A percentile compares a stretch with the other conserved stretches of the same genome.
These are phyloP conservation scores for Dissophora globulifera DNA, from an alignment of 192 early-diverging fungal species.

Conservation along the genomic window DNA sequence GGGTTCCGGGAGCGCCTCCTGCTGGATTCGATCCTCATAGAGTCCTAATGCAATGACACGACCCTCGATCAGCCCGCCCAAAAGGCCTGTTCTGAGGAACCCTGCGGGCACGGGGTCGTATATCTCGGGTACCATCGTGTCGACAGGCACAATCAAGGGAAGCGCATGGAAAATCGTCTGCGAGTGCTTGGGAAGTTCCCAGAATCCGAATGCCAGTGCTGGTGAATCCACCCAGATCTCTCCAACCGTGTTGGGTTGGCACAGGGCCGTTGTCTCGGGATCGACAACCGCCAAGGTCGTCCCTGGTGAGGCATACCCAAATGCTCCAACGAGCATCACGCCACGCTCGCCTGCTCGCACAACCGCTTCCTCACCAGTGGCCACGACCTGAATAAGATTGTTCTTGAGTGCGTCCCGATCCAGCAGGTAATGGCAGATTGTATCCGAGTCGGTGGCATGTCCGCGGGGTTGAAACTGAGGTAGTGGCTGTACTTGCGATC, in stretches of 20 bases:
- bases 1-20: background rate
- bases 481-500: background rate
- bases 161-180: constrained; percentile 75
- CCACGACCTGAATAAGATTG: constrained; percentile 66
- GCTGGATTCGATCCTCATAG: constrained; percentile 74
- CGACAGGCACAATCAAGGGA: constrained; percentile 57
- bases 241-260: constrained; percentile 72
- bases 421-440: constrained; percentile 55
- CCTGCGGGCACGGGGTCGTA: constrained; percentile 59
- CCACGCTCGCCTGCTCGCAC: constrained; percentile 17
- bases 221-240: constrained; percentile 85
- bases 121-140: constrained; percentile 50
- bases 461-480: background rate
- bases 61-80: constrained; percentile 75
- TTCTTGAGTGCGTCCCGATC: constrained; percentile 69
- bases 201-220: constrained; percentile 76
- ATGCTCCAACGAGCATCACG: constrained; percentile 50
- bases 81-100: constrained; percentile 79
- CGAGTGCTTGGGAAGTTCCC: constrained; percentile 75
- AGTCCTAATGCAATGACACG: constrained; percentile 78
- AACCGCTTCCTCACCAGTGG: constrained; percentile 39
- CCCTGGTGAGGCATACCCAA: constrained; percentile 62
- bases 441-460: constrained; percentile 20
- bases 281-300: constrained; percentile 81
- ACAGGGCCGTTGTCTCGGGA: constrained; percentile 80